Evolutionary conservation across 345 rosid genomes (phyloP), one percentile per base, ranked within the genome.

Genomic region (Orychophragmus violaceus): DNA sequence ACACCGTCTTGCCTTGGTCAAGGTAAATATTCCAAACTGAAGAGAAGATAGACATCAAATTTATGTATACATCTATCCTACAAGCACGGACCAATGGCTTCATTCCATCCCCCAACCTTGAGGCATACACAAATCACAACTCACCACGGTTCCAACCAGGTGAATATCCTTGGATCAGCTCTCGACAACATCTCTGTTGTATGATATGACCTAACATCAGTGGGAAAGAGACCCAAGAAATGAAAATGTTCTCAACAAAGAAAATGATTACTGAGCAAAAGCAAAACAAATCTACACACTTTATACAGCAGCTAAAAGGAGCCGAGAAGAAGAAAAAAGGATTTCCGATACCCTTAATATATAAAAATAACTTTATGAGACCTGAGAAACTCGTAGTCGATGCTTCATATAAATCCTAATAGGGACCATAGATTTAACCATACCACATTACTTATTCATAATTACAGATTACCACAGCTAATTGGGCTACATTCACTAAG

Each of bases 41-140:
- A 59, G 56, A 41, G 29, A 66, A 66, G 77, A 66, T 59, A 66
- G 72, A 72, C 62, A 65, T 58, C 36, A 29, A 30, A 4, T 24
- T 21, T 46, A 4, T 44, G 9, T 64, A 64, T 60, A 74, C 72
- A 72, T 73, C 67, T 72, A 72, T 48, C 71, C 66, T 65, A 73
- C 36, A 59, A 72, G 72, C 57, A 73, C 77, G 77, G 77, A 73
- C 77, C 77, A 73, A 66, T 66, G 62, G 77, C 77, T 73, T 73
- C 77, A 73, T 59, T 66, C 77, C 77, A 53, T 52, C 70, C 50
- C 33, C 53, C 65, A 51, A 66, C 30, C 29, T 23, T 21, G 70
- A 24, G 65, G 52, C 52, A 29, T 36, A 28, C 67, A 32, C 75
- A 42, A 5, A 57, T 70, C 66, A 50, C 54, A 59, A 65, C 49